phyloP scores from a whole-genome alignment of 345 rosid genomes.

The Viola odorata region DNA sequence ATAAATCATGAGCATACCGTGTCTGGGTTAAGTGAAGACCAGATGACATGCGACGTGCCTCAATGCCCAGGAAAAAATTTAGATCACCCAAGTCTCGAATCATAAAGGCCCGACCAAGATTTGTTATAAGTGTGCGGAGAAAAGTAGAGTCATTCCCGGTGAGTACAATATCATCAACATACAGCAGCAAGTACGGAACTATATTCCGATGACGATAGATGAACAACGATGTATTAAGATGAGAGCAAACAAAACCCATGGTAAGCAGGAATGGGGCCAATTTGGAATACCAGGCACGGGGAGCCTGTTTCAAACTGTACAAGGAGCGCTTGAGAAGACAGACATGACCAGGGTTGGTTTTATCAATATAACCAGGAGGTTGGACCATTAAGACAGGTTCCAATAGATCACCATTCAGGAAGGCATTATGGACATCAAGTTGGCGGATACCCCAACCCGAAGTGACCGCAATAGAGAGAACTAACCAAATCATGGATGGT shows the following conservation, averaged over 20 bases:
- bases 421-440: not conserved
- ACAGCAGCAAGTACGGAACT: too few relatives aligned
- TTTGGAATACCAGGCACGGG: not conserved
- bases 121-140: not conserved
- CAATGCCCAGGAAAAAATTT: not conserved
- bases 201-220: not conserved
- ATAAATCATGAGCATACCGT: not conserved
- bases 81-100: not conserved
- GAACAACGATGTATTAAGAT: not conserved
- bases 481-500: not conserved
- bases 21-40: not conserved
- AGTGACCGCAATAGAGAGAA: not conserved
- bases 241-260: not conserved
- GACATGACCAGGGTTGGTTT: not conserved
- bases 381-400: not conserved
- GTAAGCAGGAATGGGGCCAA: not conserved
- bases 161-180: not conserved
- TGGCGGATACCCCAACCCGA: not conserved
- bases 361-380: not conserved
- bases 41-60: not conserved
- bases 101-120: not conserved
- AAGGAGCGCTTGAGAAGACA: not conserved
- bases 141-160: not conserved
- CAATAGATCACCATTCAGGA: not conserved
- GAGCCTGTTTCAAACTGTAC: conserved; percentile 1